Evolutionary conservation across 495 filamentous ascomycete species (phyloP).

Genomic region (Aspergillus olivimuriae): DNA sequence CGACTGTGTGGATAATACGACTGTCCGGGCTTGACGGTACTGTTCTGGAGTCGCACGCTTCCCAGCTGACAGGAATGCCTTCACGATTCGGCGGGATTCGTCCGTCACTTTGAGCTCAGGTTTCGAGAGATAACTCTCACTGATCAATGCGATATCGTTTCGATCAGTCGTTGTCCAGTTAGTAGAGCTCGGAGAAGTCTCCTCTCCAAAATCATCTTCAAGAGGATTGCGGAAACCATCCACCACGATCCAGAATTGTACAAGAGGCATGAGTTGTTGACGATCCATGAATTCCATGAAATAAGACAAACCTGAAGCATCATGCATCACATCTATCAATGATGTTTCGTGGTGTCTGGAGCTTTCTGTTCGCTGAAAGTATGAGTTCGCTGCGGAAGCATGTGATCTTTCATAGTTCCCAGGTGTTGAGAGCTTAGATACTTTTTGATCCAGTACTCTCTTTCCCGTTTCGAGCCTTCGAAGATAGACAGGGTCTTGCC

Average conservation of each 20-base stretch:
- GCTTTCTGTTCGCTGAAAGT: conserved; percentile 30
- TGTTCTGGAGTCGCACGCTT: conserved; percentile 67
- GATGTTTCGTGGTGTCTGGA: conserved; percentile 64
- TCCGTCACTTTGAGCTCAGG: conserved; percentile 72
- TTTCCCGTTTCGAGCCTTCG: conserved; percentile 89
- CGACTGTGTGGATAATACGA: conserved; percentile 78
- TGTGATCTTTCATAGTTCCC: conserved; percentile 38
- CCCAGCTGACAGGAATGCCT: conserved; percentile 71
- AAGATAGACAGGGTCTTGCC: conserved; percentile 77
- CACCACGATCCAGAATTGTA: conserved; percentile 98
- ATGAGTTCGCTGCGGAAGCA: conserved; percentile 26
- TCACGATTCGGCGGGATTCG: conserved; percentile 60
- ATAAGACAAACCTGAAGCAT: conserved; percentile 85
- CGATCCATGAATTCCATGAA: conserved; percentile 99
- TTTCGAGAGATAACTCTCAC: conserved; percentile 78
- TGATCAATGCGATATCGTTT: conserved; percentile 80
- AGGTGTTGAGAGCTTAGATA: conserved; percentile 70
- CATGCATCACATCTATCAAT: conserved; percentile 75
- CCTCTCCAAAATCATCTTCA: conserved; percentile 76
- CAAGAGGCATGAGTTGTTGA: conserved; percentile 73
- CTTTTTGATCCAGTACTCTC: conserved; percentile 80
- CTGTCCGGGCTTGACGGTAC: conserved; percentile 75
- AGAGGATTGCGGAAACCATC: conserved; percentile 95
- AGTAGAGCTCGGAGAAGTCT: conserved; percentile 54
- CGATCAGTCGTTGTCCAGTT: conserved; percentile 82